A percentile compares a stretch with the other conserved stretches of the same genome.
These are phyloP conservation scores for Cyberlindnera veronae DNA, from an alignment of 805 yeast genomes.

Conservation along the genomic window DNA sequence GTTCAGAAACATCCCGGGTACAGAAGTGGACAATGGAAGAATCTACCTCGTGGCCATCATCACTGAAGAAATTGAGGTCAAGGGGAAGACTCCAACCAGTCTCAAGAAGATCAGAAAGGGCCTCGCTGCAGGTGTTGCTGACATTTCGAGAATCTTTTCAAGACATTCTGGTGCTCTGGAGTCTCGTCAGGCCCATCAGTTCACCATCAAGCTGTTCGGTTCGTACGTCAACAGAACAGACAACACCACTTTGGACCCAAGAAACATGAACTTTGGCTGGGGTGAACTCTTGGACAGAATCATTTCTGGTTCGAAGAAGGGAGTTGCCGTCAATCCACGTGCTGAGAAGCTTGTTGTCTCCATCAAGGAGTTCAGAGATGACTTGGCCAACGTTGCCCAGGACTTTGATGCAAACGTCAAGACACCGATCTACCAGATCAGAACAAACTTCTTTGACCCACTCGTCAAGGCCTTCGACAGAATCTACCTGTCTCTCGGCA, in stretches of 20 bases:
- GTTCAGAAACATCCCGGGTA: constrained; percentile 70
- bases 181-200: constrained; percentile 65
- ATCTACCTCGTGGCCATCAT: constrained; percentile 74
- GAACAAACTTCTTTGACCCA: constrained; percentile 63
- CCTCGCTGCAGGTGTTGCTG: constrained; percentile 85
- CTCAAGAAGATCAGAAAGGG: constrained; percentile 61
- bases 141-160: constrained; percentile 74
- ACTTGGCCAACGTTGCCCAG: constrained; percentile 29
- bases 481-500: constrained; percentile 57
- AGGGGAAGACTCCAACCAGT: constrained; percentile 23
- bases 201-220: constrained; percentile 67
- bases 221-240: constrained; percentile 48
- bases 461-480: constrained; percentile 57
- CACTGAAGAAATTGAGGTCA: constrained; percentile 61
- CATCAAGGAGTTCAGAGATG: constrained; percentile 67
- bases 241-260: constrained; percentile 34
- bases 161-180: constrained; percentile 56
- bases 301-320: constrained; percentile 67
- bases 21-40: constrained; percentile 58
- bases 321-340: constrained; percentile 78
- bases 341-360: constrained; percentile 68
- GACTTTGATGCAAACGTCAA: constrained; percentile 35
- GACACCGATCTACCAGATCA: constrained; percentile 60
- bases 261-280: constrained; percentile 69
- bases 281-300: constrained; percentile 81